Conservation (phyloP, 148 eudicot species). For the Drosera capensis region DNA sequence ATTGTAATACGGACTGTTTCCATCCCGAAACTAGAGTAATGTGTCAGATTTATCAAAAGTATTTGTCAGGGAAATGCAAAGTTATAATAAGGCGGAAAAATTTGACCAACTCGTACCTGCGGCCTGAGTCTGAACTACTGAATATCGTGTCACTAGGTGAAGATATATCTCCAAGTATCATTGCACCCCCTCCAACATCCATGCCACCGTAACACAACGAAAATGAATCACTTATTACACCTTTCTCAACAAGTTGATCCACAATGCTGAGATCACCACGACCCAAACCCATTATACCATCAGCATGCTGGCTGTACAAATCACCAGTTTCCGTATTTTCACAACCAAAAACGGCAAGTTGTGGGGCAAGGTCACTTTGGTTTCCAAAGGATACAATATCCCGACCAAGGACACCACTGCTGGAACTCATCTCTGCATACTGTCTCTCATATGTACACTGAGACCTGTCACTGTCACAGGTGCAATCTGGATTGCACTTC, state of each 20-base stretch:
- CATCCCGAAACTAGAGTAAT: slow-evolving; percentile 95
- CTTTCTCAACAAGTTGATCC: slow-evolving; percentile 80
- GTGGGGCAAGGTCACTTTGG: slow-evolving; percentile 67
- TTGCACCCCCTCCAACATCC: slow-evolving; percentile 91
- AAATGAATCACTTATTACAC: slow-evolving; percentile 71
- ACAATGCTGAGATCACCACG: slow-evolving; percentile 85
- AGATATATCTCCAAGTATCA: slow-evolving; percentile 86
- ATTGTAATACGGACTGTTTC: slow-evolving; percentile 96
- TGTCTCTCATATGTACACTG: slow-evolving; percentile 75
- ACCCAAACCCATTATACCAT: slow-evolving; percentile 96
- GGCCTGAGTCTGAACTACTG: slow-evolving; percentile 60
- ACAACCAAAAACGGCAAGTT: slow-evolving; percentile 84
- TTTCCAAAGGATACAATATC: slow-evolving; percentile 86
- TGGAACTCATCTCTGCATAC: slow-evolving; percentile 96
- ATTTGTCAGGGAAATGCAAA: slow-evolving; percentile 27
- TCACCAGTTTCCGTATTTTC: slow-evolving; percentile 89
- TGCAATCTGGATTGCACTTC: slow-evolving; percentile 70
- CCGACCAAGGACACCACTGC: slow-evolving; percentile 86
- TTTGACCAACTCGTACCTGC: slow-evolving; percentile 54
- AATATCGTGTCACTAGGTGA: slow-evolving; percentile 68
- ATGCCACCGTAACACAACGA: slow-evolving; percentile 95
- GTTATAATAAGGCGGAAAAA: slow-evolving; percentile 7
- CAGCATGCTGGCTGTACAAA: slow-evolving; percentile 84
- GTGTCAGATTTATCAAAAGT: slow-evolving; percentile 74
- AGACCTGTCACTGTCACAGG: slow-evolving; percentile 38